Percentiles rank a stretch among this genome's conserved stretches.
Evolutionary conservation across 805 yeast genomes (phyloP).

Genomic region (Tetrapisispora phaffii): DNA sequence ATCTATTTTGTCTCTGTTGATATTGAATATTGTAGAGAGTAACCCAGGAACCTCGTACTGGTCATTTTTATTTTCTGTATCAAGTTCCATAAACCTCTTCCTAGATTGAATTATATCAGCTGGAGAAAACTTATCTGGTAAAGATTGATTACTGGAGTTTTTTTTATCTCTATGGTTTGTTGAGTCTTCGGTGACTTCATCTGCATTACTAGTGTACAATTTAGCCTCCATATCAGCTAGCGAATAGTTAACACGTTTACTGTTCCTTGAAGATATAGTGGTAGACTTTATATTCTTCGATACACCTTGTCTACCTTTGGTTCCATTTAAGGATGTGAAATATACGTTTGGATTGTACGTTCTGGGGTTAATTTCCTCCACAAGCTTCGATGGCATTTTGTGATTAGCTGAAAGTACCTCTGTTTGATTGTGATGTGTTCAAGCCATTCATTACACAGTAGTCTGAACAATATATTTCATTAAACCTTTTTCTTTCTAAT

Average conservation of each 20-base stretch:
- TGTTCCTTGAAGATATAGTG: constrained; percentile 17
- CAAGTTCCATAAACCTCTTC: constrained; percentile 27
- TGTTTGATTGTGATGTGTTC: no score
- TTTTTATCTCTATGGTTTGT: background rate
- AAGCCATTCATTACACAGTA: no score
- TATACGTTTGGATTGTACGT: constrained; percentile 28
- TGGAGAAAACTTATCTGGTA: constrained; percentile 19
- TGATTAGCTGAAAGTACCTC: background rate
- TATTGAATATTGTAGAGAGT: constrained; percentile 24
- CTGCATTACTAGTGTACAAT: constrained; percentile 16
- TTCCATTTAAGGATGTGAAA: constrained; percentile 18
- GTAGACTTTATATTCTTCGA: constrained; percentile 11
- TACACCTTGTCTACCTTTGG: constrained; percentile 13
- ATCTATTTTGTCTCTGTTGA: constrained; percentile 25
- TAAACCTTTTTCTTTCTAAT: no score
- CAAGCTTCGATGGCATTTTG: constrained; percentile 3
- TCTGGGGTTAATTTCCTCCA: constrained; percentile 28
- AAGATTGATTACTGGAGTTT: constrained; percentile 1
- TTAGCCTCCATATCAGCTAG: constrained; percentile 28
- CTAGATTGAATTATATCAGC: constrained; percentile 25
- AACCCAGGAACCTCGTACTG: constrained; percentile 23
- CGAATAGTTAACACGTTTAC: constrained; percentile 28
- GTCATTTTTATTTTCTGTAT: constrained; percentile 25
- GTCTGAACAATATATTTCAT: no score
- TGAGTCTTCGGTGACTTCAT: constrained; percentile 3